These are phyloP conservation scores for Neurospora tetrasperma DNA, from an alignment of 495 filamentous ascomycete species.

Conservation along the genomic window DNA sequence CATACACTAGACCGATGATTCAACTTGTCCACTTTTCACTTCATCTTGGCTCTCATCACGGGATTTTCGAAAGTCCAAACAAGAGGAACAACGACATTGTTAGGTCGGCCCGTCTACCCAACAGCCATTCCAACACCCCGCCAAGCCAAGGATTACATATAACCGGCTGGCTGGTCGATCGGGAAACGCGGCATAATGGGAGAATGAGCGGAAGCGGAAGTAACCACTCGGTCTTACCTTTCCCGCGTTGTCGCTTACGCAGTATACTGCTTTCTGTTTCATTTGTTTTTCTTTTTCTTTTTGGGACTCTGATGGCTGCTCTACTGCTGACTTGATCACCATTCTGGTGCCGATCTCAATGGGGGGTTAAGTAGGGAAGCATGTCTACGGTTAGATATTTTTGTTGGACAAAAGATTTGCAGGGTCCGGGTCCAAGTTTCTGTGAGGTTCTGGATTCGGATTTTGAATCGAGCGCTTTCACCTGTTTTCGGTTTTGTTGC, in stretches of 20 bases:
- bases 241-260: neutral
- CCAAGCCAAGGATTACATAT: neutral
- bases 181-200: neutral
- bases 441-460: neutral
- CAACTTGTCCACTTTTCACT: neutral
- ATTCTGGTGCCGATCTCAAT: neutral
- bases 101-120: neutral
- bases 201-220: neutral
- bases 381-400: no score
- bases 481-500: neutral
- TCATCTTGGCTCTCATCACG: neutral
- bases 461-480: neutral
- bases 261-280: no score
- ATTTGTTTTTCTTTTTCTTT: no score
- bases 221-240: neutral
- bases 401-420: no score
- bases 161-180: neutral
- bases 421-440: neutral
- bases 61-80: neutral
- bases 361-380: no score
- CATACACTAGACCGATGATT: neutral
- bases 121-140: neutral
- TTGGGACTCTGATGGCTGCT: neutral
- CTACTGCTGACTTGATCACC: neutral
- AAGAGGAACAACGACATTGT: neutral